Percentiles rank a stretch among this genome's conserved stretches.
phyloP scores from a whole-genome alignment of 108 stramenopile genomes.

The Skeletonema grethae region DNA sequence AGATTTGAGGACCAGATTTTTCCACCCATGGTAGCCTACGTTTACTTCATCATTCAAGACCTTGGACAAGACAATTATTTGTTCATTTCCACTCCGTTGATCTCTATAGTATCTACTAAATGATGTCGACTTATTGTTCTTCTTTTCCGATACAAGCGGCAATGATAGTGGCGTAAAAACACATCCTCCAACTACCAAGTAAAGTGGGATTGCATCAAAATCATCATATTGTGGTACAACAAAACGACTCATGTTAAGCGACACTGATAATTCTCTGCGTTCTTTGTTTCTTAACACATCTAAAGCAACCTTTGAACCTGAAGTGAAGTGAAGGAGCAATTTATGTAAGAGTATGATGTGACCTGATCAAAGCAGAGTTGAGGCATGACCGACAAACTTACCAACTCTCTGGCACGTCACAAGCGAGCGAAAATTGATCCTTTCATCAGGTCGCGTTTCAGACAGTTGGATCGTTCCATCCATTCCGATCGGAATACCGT shows the following conservation, averaged over 20 bases:
- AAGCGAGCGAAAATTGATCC: slow-evolving; percentile 41
- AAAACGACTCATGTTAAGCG: slow-evolving; percentile 26
- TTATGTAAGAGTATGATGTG: background rate
- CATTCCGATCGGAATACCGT: slow-evolving; percentile 32
- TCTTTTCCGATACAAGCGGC: slow-evolving; percentile 40
- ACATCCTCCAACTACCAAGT: slow-evolving; percentile 47
- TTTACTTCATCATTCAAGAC: slow-evolving; percentile 34
- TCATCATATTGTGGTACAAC: slow-evolving; percentile 44
- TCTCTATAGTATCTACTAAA: slow-evolving; percentile 35
- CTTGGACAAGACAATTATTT: slow-evolving; percentile 43
- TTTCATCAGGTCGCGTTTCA: slow-evolving; percentile 45
- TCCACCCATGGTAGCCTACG: slow-evolving; percentile 40
- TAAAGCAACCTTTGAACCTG: slow-evolving; percentile 23
- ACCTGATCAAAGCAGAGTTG: background rate
- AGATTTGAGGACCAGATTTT: slow-evolving; percentile 35
- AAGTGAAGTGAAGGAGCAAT: background rate
- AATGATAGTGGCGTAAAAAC: slow-evolving; percentile 48
- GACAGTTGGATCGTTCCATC: slow-evolving; percentile 53
- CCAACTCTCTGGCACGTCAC: slow-evolving; percentile 36
- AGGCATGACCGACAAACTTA: background rate
- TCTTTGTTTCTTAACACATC: slow-evolving; percentile 36
- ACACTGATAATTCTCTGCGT: slow-evolving; percentile 16
- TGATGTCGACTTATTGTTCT: slow-evolving; percentile 19
- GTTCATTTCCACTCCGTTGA: slow-evolving; percentile 31
- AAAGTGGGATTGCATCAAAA: slow-evolving; percentile 49